Evolutionary conservation across 1,284 basidiomycete genomes (phyloP).

Genomic region (Marasmius oreades): DNA sequence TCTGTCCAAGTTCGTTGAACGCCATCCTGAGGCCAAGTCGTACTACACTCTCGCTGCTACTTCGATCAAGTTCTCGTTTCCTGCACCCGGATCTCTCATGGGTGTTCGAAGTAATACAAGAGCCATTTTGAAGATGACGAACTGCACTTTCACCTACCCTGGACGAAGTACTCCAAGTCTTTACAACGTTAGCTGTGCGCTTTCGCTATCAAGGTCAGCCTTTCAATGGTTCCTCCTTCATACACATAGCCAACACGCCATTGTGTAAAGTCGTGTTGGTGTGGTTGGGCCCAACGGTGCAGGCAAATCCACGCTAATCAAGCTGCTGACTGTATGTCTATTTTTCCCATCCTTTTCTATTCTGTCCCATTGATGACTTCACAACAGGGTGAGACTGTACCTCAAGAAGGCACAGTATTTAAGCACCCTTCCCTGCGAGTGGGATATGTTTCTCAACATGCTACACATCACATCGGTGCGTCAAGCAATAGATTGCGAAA

Average conservation of each 20-base stretch:
- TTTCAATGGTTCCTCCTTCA: constrained; percentile 17
- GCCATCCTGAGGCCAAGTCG: constrained; percentile 92
- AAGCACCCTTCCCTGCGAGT: constrained; percentile 96
- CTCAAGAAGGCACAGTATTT: constrained; percentile 92
- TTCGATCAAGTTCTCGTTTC: constrained; percentile 95
- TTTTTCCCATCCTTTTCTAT: constrained; percentile 7
- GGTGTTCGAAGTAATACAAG: constrained; percentile 96
- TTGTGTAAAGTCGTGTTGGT: constrained; percentile 69
- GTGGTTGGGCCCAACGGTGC: constrained; percentile 92
- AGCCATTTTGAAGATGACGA: constrained; percentile 91
- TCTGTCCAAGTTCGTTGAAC: constrained; percentile 87
- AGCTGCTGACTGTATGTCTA: constrained; percentile 77
- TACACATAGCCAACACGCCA: constrained; percentile 16
- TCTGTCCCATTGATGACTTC: constrained; percentile 14
- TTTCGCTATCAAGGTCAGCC: constrained; percentile 82
- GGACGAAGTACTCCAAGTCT: constrained; percentile 83
- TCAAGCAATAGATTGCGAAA: constrained; percentile 12
- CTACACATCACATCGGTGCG: constrained; percentile 88
- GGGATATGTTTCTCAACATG: constrained; percentile 98
- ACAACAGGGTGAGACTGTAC: constrained; percentile 83
- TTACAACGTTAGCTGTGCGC: constrained; percentile 85
- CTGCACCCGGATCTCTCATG: constrained; percentile 94
- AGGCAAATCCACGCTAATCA: constrained; percentile 96
- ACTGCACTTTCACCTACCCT: constrained; percentile 95
- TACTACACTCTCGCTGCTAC: constrained; percentile 97